Evolutionary conservation across 2,329 filamentous ascomycete species (phyloP).

Genomic region (Ophiostoma sp.): DNA sequence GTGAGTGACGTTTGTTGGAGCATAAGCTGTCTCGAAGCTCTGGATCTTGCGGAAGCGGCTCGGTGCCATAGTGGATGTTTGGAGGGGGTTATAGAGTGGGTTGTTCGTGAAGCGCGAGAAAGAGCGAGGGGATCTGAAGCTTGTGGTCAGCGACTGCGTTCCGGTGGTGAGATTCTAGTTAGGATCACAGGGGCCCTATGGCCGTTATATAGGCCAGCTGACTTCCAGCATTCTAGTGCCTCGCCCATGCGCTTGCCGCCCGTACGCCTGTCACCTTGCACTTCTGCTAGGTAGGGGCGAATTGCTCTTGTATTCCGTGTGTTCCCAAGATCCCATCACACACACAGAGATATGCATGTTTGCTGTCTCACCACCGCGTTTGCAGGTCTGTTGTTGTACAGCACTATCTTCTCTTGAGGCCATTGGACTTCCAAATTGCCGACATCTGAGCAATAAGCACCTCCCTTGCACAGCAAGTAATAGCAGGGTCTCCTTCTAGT

Average conservation of each 20-base stretch:
- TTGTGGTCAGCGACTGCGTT: neutral
- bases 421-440: neutral
- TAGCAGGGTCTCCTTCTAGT: too few species aligned
- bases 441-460: neutral
- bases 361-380: neutral
- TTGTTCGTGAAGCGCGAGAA: conserved; percentile 14
- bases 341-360: conserved; percentile 1
- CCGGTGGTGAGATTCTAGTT: neutral
- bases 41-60: conserved; percentile 75
- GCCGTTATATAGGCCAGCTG: neutral
- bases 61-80: conserved; percentile 46
- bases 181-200: neutral
- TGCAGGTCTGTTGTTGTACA: neutral
- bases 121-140: neutral
- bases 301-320: neutral
- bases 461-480: too few species aligned
- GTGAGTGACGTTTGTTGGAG: conserved; percentile 79
- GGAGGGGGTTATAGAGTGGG: conserved; percentile 23
- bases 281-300: neutral
- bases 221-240: neutral
- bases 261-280: neutral
- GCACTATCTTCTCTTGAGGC: neutral
- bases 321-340: neutral
- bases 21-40: conserved; percentile 83
- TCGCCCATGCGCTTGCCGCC: too few species aligned